These are phyloP conservation scores for Spongispora temasekensis DNA, from an alignment of 1,284 basidiomycete species.

Conservation along the genomic window DNA sequence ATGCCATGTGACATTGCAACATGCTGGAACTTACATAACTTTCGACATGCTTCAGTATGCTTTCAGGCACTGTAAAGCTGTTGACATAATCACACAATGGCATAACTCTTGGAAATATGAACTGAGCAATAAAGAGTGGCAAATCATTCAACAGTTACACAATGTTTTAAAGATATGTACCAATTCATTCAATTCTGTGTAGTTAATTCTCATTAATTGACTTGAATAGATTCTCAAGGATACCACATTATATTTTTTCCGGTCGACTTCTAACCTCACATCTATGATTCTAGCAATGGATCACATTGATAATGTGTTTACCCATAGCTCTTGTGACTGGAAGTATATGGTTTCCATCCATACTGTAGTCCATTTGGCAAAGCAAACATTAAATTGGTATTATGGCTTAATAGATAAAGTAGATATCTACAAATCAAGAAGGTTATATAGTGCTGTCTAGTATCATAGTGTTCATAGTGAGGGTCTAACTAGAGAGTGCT, in stretches of 20 bases:
- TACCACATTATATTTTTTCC: background rate
- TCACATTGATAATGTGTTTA: conserved; percentile 11
- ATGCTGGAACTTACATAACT: too few species aligned
- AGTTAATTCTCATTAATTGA: background rate
- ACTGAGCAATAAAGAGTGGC: background rate
- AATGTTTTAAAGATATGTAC: background rate
- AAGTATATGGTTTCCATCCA: too few species aligned
- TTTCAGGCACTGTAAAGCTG: background rate
- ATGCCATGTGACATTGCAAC: background rate
- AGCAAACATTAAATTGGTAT: too few species aligned
- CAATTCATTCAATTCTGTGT: background rate
- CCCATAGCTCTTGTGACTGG: background rate
- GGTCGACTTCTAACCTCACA: background rate
- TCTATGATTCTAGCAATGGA: background rate
- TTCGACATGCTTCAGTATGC: background rate
- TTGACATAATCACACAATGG: background rate
- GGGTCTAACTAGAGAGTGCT: too few species aligned
- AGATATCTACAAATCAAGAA: too few species aligned
- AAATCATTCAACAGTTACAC: background rate
- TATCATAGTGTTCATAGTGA: too few species aligned
- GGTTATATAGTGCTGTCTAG: too few species aligned
- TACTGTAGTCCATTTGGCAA: too few species aligned
- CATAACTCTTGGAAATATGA: background rate
- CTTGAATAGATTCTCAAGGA: background rate
- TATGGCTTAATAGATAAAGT: too few species aligned